Base-by-base conservation (phyloP, 2,329 filamentous ascomycete genomes). In the Xylariaceae sp. region DNA sequence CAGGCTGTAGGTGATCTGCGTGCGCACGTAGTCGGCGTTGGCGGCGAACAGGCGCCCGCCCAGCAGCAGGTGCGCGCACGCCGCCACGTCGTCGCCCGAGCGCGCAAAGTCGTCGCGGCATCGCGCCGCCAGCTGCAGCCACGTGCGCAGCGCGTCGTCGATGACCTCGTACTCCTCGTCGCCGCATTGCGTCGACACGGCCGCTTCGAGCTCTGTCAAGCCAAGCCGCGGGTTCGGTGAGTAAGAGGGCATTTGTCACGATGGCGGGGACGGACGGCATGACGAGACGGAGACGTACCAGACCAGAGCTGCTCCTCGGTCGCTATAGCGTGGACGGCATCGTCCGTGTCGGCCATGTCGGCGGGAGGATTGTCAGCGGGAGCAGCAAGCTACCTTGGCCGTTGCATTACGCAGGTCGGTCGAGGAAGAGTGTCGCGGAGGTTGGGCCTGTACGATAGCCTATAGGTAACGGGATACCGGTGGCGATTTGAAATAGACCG, bases 1-100 rank as follows among this genome's bases (percentile, higher is more conserved):
- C 33, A 98, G 68, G 57, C 87, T 89, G 60, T 94, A 88, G 45
- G 96, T 78, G 51, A 98, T 87, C 64, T 96, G 92, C 28, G 77
- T 83, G 43, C 90, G 84, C 42, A 96, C 84, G 61, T 98, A 96
- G 37, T 87, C 81, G 46, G 77, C 74, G 57, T 95, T 81, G 11
- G 70, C 61, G 17, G 64, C 61, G 58, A 93, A 98, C 28, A 96
- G 67, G 13, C 66, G 64, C 55, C 88, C 88, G 33, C 80, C 70
- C 37, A 93, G 68, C 23, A 98, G 72, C 57, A 77, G 77, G 57
- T 85, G 83, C 39, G 83, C 82, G 64, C 89, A 96, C 49, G 70
- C 76, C 16, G 80, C 78, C 37, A 94, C 70, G 51, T 93, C 85
- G 52, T 89, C 78, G 47, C 93, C 84, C 47, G 77, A 80, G 37